Conservation (phyloP, 2,329 filamentous ascomycete species). For the Conoideocrella luteorostrata region DNA sequence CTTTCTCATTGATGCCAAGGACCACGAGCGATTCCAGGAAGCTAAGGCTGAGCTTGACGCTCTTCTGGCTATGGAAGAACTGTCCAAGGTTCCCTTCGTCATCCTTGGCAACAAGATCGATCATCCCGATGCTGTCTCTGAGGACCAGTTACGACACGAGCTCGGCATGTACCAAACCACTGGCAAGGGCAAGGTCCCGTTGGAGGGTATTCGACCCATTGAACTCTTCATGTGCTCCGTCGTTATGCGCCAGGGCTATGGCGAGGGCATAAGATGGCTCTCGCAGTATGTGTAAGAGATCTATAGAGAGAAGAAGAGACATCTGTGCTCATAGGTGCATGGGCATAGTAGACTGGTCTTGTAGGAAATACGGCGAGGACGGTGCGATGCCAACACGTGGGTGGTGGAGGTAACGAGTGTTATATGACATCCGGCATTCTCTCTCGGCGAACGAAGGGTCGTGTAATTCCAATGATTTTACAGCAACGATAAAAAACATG, state of each 20-base stretch:
- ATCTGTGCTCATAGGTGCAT: background rate
- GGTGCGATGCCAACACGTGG: background rate
- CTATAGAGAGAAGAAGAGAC: background rate
- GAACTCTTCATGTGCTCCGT: conserved; percentile 99
- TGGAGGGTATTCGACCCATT: conserved; percentile 88
- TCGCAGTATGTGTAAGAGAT: conserved; percentile 75
- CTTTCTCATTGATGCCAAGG: conserved; percentile 96
- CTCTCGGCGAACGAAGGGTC: conserved; percentile 26
- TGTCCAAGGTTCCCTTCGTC: conserved; percentile 91
- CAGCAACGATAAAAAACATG: conserved; percentile 3
- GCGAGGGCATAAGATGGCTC: conserved; percentile 85
- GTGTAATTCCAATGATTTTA: conserved; percentile 22
- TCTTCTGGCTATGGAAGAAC: conserved; percentile 92
- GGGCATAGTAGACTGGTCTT: background rate
- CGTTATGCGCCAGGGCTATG: conserved; percentile 95
- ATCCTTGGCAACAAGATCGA: conserved; percentile 99
- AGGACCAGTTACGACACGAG: conserved; percentile 89
- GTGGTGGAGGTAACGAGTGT: conserved; percentile 8
- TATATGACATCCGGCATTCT: conserved; percentile 28
- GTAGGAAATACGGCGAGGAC: conserved; percentile 2
- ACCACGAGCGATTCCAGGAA: conserved; percentile 89
- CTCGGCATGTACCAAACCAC: conserved; percentile 94
- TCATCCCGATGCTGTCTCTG: conserved; percentile 88
- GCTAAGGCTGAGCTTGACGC: conserved; percentile 96
- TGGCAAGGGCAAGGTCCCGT: conserved; percentile 87